These are phyloP conservation scores for Penicillium silybi DNA, from an alignment of 495 filamentous ascomycete species.

Conservation along the genomic window DNA sequence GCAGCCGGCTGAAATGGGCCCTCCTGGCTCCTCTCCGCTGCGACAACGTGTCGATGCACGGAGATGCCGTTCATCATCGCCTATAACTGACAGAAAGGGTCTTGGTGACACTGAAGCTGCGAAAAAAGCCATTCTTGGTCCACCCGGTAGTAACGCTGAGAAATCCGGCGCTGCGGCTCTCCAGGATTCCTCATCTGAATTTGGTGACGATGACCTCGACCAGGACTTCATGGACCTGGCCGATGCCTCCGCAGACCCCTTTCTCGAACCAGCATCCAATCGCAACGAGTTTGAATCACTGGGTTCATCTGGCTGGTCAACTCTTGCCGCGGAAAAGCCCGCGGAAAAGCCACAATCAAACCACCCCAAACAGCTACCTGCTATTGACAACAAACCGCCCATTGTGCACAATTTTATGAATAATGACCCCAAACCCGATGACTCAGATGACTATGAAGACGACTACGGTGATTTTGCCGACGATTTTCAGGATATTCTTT, in stretches of 20 bases:
- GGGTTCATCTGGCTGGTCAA: slow-evolving; percentile 18
- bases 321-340: slow-evolving; percentile 11
- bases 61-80: slow-evolving; percentile 42
- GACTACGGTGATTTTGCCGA: slow-evolving; percentile 61
- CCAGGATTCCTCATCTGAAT: slow-evolving; percentile 50
- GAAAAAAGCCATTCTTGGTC: slow-evolving; percentile 5
- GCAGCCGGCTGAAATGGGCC: slow-evolving; percentile 25
- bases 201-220: slow-evolving; percentile 59
- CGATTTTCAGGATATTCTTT: slow-evolving; percentile 39
- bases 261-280: slow-evolving; percentile 15
- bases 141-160: slow-evolving; percentile 4
- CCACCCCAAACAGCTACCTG: background rate
- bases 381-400: slow-evolving; percentile 2
- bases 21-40: slow-evolving; percentile 55
- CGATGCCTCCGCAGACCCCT: slow-evolving; percentile 36
- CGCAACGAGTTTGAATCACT: slow-evolving; percentile 14
- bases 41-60: slow-evolving; percentile 36
- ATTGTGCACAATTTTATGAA: slow-evolving; percentile 41
- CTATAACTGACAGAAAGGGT: slow-evolving; percentile 32
- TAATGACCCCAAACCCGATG: slow-evolving; percentile 40
- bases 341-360: slow-evolving; percentile 13
- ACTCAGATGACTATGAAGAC: slow-evolving; percentile 61
- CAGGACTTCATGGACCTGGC: slow-evolving; percentile 49
- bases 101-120: slow-evolving; percentile 3
- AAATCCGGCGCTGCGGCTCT: slow-evolving; percentile 9